A percentile compares a stretch with the other conserved stretches of the same genome.
Conservation (phyloP, 306 rosid species). For the Clitoria ternatea region DNA sequence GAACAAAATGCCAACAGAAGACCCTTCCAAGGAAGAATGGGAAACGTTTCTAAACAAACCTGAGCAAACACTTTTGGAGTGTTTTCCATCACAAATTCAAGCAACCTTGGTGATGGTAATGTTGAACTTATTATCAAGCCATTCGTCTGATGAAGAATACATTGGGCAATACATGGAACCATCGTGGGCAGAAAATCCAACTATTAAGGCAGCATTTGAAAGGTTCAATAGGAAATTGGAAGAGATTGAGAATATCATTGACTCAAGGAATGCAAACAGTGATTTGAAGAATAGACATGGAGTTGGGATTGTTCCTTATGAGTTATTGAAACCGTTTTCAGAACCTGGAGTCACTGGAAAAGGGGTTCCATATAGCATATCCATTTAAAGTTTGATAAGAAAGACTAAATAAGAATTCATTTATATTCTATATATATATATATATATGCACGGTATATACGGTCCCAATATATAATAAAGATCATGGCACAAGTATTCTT, state of each 20-base stretch:
- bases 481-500: too few relatives aligned
- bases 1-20: conserved; percentile 34
- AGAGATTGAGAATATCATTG: neutral
- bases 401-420: too few relatives aligned
- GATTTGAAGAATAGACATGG: neutral
- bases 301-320: neutral
- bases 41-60: conserved; percentile 23
- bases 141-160: conserved; percentile 33
- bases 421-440: neutral
- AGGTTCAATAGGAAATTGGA: neutral
- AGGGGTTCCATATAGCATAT: neutral
- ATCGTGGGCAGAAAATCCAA: too few relatives aligned
- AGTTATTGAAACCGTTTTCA: neutral
- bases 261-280: neutral
- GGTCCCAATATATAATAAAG: too few relatives aligned
- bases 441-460: too few relatives aligned
- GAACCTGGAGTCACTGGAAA: neutral
- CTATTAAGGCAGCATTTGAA: neutral
- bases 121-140: conserved; percentile 24
- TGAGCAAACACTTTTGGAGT: conserved; percentile 15
- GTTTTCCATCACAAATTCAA: conserved; percentile 36
- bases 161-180: conserved; percentile 27
- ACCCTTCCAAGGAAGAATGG: conserved; percentile 25
- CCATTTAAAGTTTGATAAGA: neutral
- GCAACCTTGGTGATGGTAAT: conserved; percentile 24